phyloP scores from a whole-genome alignment of 2,329 filamentous ascomycete species.

The Fusarium cyanostomum region DNA sequence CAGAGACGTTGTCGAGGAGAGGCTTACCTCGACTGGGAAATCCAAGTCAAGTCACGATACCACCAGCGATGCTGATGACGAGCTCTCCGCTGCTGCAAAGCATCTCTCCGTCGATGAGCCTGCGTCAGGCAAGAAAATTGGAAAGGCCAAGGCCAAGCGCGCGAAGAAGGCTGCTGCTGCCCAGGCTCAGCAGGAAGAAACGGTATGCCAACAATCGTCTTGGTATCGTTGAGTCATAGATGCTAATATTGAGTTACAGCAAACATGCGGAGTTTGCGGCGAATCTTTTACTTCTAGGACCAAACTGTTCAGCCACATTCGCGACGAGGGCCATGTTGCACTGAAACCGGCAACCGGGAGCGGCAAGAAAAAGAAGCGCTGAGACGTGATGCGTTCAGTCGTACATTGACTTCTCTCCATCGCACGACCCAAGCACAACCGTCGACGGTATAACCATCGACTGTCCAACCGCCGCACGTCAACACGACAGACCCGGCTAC shows the following conservation, averaged over 20 bases:
- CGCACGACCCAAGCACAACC: neutral
- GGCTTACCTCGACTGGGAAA: constrained; percentile 44
- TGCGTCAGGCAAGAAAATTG: constrained; percentile 52
- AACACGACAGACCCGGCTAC: neutral
- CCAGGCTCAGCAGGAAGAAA: constrained; percentile 45
- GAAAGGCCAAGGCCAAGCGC: constrained; percentile 62
- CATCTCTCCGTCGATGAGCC: constrained; percentile 42
- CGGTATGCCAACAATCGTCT: constrained; percentile 45
- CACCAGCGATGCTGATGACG: constrained; percentile 6
- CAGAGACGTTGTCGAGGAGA: constrained; percentile 54
- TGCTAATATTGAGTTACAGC: constrained; percentile 38
- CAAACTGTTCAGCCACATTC: constrained; percentile 78
- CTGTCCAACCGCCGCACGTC: neutral
- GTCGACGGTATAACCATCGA: neutral
- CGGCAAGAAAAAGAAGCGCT: constrained; percentile 52
- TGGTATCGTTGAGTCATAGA: neutral
- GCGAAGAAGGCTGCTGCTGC: constrained; percentile 58
- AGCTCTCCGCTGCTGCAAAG: constrained; percentile 25
- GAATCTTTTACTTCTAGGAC: constrained; percentile 68
- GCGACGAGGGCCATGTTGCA: constrained; percentile 71
- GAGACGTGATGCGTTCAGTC: neutral
- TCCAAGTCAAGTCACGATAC: neutral
- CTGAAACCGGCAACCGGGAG: constrained; percentile 38
- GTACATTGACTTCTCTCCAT: neutral
- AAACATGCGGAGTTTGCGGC: constrained; percentile 58